Conservation (phyloP, 805 yeast species). For the Maudiozyma pseudohumilis region DNA sequence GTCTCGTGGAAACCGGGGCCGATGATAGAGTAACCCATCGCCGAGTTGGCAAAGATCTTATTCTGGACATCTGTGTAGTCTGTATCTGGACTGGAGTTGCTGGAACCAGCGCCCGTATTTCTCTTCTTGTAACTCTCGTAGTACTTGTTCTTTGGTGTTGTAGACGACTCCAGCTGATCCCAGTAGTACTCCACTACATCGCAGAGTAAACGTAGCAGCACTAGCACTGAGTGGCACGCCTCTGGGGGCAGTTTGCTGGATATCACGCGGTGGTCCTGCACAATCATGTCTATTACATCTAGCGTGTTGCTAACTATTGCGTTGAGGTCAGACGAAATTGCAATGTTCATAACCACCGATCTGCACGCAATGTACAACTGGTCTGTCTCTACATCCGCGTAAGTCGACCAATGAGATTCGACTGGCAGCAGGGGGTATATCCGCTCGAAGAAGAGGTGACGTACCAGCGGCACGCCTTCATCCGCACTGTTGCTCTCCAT, state of each 20-base stretch:
- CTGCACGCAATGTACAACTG: constrained; percentile 15
- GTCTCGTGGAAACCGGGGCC: constrained; percentile 26
- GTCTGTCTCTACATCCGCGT: constrained; percentile 14
- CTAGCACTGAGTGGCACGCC: constrained; percentile 20
- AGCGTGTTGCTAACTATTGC: constrained; percentile 10
- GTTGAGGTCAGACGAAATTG: constrained; percentile 13
- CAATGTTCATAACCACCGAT: constrained; percentile 16
- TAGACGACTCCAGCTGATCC: constrained; percentile 21
- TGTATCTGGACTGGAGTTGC: not conserved
- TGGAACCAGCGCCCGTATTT: not conserved
- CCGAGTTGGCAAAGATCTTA: constrained; percentile 16
- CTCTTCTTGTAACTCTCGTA: not conserved
- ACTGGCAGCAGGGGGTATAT: constrained; percentile 13
- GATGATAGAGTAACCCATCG: constrained; percentile 28
- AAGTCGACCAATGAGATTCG: constrained; percentile 8
- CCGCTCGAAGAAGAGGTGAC: constrained; percentile 13
- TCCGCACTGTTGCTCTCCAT: not conserved
- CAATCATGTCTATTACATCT: constrained; percentile 13
- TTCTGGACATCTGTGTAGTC: constrained; percentile 4
- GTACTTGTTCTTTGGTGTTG: not conserved
- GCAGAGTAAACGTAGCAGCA: constrained; percentile 33
- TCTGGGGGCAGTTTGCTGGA: constrained; percentile 9
- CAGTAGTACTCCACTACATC: constrained; percentile 34
- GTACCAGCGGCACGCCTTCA: constrained; percentile 4
- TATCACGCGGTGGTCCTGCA: constrained; percentile 11